Evolutionary conservation across 306 rosid genomes (phyloP), one percentile per base, ranked within the genome.

Genomic region (Castanospermum australe): DNA sequence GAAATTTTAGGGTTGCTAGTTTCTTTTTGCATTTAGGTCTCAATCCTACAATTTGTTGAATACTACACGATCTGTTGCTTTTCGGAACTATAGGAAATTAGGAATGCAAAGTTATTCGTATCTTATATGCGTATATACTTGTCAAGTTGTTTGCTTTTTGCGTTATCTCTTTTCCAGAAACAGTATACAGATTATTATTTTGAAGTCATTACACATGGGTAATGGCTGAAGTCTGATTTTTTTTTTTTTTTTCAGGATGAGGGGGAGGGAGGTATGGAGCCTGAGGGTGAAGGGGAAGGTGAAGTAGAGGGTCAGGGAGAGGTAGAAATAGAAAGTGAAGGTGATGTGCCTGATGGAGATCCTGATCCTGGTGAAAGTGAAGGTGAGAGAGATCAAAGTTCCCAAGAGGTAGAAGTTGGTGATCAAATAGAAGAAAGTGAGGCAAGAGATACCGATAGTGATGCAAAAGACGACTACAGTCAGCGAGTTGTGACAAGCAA

Each of bases 311-410:
- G 92, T 9, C 92, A 91, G 7, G 98, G 96, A 35, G 98, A 91
- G 85, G 97, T 64, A 2, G 99, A 91, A 73, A 79, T 88, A 12
- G 97, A 89, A 86, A 94, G 97, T 73, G 98, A 94, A 69, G 98
- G 88, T 6, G 98, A 91, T 45, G 54, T 74, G 82, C 91, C 50
- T 14, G 92, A 78, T 8, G 92, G 75, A 6, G 94, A 85, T 24
- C 92, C 90, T 71, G 91, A 84, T 83, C 92, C 89, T 11, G 92
- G 93, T 33, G 99, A 95, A 77, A 92, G 98, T 60, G 99, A 92
- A 84, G 97, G 90, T 2, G 99, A 95, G 85, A 91, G 98, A 75
- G 98, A 93, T 45, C 98, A 92, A 33, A 87, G 93, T 79, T 94
- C 98, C 4, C 92, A 86, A 54, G 99, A 94, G 77, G 88, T 94